These are phyloP conservation scores for Hypoxylon sp. DNA, from an alignment of 2,329 filamentous ascomycete species.

Conservation along the genomic window DNA sequence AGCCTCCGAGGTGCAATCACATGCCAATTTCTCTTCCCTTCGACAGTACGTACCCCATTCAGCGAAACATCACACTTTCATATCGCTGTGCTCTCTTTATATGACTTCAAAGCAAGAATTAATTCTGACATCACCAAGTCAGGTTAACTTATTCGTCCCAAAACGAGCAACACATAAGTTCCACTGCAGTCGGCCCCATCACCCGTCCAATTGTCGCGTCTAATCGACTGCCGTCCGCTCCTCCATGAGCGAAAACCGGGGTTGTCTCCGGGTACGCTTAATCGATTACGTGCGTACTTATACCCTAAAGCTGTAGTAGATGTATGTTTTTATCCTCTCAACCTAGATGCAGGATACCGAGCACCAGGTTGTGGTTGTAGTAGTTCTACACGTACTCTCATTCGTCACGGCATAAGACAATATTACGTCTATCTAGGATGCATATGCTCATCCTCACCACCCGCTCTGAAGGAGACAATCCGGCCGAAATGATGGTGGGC, in stretches of 20 bases:
- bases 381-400: constrained; percentile 9
- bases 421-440: constrained; percentile 13
- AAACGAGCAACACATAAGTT: constrained; percentile 22
- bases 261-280: constrained; percentile 24
- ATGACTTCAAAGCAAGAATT: constrained; percentile 29
- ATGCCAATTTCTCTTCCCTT: constrained; percentile 42
- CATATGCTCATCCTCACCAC: constrained; percentile 1
- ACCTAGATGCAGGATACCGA: constrained; percentile 19
- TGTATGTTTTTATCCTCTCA: constrained; percentile 23
- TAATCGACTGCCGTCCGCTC: constrained; percentile 21
- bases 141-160: constrained; percentile 23
- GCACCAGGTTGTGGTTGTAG: constrained; percentile 8
- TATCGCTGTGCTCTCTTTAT: constrained; percentile 1
- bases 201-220: constrained; percentile 27
- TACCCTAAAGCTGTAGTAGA: constrained; percentile 19
- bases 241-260: constrained; percentile 28
- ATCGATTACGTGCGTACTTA: constrained; percentile 40
- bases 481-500: constrained; percentile 34
- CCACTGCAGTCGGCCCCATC: constrained; percentile 16
- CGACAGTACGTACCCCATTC: neutral
- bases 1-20: constrained; percentile 47
- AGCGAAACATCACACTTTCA: constrained; percentile 22
- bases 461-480: constrained; percentile 21
- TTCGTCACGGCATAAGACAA: constrained; percentile 9
- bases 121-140: constrained; percentile 32